Evolutionary conservation across 306 rosid species (phyloP).

Genomic region (Casuarina equisetifolia): DNA sequence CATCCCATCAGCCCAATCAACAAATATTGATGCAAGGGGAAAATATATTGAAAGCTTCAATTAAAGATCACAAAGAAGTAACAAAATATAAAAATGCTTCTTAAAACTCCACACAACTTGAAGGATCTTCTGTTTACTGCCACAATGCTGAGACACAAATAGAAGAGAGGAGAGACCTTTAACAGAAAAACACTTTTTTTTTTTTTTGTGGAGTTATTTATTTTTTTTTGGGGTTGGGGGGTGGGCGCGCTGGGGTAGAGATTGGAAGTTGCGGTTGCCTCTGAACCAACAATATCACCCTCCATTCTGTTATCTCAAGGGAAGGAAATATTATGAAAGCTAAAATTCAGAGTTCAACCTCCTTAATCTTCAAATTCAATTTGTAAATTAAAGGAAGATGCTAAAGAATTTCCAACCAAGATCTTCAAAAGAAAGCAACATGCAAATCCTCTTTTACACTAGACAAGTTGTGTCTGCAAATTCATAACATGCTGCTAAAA

Average conservation of each 20-base stretch:
- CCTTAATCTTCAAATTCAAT: not conserved
- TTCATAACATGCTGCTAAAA: not conserved
- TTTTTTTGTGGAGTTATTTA: too few relatives aligned
- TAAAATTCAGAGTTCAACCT: not conserved
- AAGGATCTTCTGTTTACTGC: not conserved
- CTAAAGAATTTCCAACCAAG: not conserved
- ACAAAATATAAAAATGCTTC: not conserved
- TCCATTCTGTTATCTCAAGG: not conserved
- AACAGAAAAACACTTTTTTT: too few relatives aligned
- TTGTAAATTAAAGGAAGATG: not conserved
- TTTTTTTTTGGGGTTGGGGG: too few relatives aligned
- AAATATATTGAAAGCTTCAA: not conserved
- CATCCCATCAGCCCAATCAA: not conserved
- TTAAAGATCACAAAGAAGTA: not conserved
- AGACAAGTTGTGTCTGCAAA: not conserved
- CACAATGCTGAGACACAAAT: not conserved
- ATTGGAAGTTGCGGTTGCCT: too few relatives aligned
- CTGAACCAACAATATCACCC: not conserved
- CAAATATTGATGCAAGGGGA: not conserved
- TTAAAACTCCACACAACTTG: not conserved
- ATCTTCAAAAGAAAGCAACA: not conserved
- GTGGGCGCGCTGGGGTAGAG: too few relatives aligned
- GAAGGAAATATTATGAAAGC: not conserved
- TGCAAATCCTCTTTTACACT: not conserved
- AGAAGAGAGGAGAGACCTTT: not conserved